Evolutionary conservation across 75 land plant species (phyloP).

Genomic region (Cunninghamia lanceolata): DNA sequence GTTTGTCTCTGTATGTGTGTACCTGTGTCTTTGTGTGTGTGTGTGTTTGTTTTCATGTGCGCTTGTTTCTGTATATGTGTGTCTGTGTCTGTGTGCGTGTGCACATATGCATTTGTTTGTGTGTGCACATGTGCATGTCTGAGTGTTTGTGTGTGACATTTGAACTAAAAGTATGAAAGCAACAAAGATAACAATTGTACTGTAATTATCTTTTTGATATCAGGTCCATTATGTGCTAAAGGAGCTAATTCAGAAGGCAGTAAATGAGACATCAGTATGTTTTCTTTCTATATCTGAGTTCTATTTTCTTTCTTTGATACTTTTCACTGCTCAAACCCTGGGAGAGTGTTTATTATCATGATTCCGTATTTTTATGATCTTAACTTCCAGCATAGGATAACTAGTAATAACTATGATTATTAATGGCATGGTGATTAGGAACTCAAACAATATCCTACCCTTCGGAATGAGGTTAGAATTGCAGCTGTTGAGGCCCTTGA

Average conservation of each 20-base stretch:
- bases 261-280: slow-evolving; percentile 76
- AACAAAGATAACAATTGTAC: neutral
- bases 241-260: slow-evolving; percentile 77
- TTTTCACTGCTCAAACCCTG: neutral
- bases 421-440: slow-evolving; percentile 37
- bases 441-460: slow-evolving; percentile 68
- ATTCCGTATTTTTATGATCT: neutral
- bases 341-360: neutral
- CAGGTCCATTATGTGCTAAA: slow-evolving; percentile 88
- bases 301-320: neutral
- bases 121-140: neutral
- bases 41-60: neutral
- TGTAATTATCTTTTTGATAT: slow-evolving; percentile 13
- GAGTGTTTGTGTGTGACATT: neutral
- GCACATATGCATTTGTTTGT: too few relatives aligned
- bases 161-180: neutral
- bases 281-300: neutral
- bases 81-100: neutral
- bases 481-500: slow-evolving; percentile 74
- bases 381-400: neutral
- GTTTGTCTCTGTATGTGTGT: neutral
- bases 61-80: neutral
- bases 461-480: slow-evolving; percentile 58
- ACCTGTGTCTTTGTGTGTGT: neutral
- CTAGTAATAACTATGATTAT: neutral